Evolutionary conservation across 345 rosid species (phyloP), one percentile per base, ranked within the genome.

Genomic region (Euclidium syriacum): DNA sequence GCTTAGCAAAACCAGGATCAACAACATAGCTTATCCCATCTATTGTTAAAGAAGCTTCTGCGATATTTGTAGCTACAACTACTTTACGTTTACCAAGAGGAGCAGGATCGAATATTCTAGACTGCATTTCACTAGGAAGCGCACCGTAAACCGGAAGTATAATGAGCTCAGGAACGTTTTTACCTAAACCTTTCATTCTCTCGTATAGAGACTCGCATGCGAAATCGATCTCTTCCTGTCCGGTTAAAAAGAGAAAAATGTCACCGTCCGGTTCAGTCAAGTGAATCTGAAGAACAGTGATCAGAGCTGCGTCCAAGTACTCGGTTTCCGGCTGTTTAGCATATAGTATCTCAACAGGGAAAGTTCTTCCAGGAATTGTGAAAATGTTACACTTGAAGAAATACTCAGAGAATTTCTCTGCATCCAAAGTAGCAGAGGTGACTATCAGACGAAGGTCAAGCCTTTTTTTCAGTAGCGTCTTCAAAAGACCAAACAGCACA

Each of bases 181-280:
- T 79, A 36, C 91, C 90, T 14, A 84, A 71, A 27, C 80, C 86
- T 75, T 88, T 83, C 90, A 83, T 83, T 57, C 90, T 79, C 65
- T 76, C 90, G 68, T 79, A 79, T 10, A 88, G 82, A 68, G 82
- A 82, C 58, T 81, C 82, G 46, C 96, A 85, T 1, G 96, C 92
- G 75, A 79, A 78, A 75, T 88, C 89, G 34, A 89, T 86, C 69
- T 89, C 95, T 76, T 86, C 91, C 74, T 86, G 94, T 33, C 94
- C 88, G 11, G 96, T 84, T 77, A 89, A 76, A 63, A 89, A 89
- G 70, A 89, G 78, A 3, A 89, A 85, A 46, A 89, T n/a, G 57
- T 89, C 96, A 14, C 95, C 96, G 76, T 84, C 94, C 4, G 95
- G 95, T 75, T 89, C 91, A n/a, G 86, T 82, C 82, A 89, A 74